These are phyloP conservation scores for Postia placenta DNA, from an alignment of 768 basidiomycete species.

Conservation along the genomic window DNA sequence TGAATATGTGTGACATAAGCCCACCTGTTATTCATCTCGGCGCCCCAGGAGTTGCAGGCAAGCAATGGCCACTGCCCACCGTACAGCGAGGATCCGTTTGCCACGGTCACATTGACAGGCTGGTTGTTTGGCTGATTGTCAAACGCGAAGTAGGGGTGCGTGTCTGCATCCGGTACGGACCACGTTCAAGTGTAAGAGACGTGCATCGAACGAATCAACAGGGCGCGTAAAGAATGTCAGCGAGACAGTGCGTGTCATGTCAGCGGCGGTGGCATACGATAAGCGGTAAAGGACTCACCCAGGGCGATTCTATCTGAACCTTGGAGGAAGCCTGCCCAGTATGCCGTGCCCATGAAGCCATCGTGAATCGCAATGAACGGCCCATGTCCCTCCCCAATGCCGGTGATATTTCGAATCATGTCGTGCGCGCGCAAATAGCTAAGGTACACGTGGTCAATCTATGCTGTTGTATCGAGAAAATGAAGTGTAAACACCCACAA, in stretches of 20 bases:
- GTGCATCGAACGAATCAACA: not conserved
- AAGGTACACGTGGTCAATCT: conserved; percentile 26
- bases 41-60: conserved; percentile 42
- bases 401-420: conserved; percentile 68
- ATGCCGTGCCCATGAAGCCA: conserved; percentile 43
- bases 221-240: not conserved
- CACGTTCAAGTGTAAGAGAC: not conserved
- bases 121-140: conserved; percentile 23
- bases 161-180: conserved; percentile 12
- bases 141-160: conserved; percentile 44
- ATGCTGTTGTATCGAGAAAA: conserved; percentile 20
- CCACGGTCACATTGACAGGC: conserved; percentile 36
- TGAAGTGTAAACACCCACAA: conserved; percentile 47
- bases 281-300: conserved; percentile 25
- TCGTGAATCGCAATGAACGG: conserved; percentile 49
- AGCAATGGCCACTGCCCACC: conserved; percentile 25
- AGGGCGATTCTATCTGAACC: conserved; percentile 37
- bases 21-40: conserved; percentile 37
- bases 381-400: conserved; percentile 59
- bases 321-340: conserved; percentile 33
- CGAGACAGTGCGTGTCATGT: not conserved
- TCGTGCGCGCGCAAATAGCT: conserved; percentile 55
- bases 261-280: not conserved
- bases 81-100: conserved; percentile 13
- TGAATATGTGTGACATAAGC: not conserved